A percentile compares a stretch with the other conserved stretches of the same genome.
phyloP scores from a whole-genome alignment of 1,284 basidiomycete genomes.

The Xerocomus amazonicus region DNA sequence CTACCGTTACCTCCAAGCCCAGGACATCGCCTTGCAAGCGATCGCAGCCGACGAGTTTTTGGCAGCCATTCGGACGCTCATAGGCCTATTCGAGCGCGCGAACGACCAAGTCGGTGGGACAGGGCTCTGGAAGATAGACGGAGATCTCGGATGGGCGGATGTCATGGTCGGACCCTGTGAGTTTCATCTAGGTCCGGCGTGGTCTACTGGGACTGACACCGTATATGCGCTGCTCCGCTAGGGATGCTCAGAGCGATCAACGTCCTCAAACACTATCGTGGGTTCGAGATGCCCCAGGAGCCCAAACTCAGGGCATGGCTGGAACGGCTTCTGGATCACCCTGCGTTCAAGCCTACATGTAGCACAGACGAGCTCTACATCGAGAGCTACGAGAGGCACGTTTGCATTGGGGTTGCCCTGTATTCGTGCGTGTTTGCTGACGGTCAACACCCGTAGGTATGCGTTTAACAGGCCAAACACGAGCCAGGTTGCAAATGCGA shows the following conservation, averaged over 20 bases:
- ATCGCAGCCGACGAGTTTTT: conserved; percentile 56
- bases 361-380: conserved; percentile 71
- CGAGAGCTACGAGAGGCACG: conserved; percentile 71
- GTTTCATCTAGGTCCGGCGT: conserved; percentile 19
- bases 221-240: conserved; percentile 21
- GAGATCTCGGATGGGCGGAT: conserved; percentile 62
- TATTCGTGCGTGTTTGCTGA: not conserved
- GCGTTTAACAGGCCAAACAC: conserved; percentile 71
- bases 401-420: not conserved
- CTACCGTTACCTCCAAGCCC: conserved; percentile 77
- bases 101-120: conserved; percentile 45
- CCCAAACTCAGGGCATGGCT: conserved; percentile 54
- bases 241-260: conserved; percentile 67
- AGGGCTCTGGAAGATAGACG: conserved; percentile 52
- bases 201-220: not conserved
- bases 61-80: conserved; percentile 51
- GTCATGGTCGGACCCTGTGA: conserved; percentile 74
- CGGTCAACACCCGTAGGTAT: conserved; percentile 44
- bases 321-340: conserved; percentile 54
- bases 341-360: conserved; percentile 65
- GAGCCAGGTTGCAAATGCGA: conserved; percentile 68
- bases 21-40: conserved; percentile 56
- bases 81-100: conserved; percentile 55
- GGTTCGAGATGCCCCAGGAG: conserved; percentile 52
- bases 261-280: conserved; percentile 68